Evolutionary conservation across 805 yeast species (phyloP).

Genomic region (Candida ascalaphidarum): DNA sequence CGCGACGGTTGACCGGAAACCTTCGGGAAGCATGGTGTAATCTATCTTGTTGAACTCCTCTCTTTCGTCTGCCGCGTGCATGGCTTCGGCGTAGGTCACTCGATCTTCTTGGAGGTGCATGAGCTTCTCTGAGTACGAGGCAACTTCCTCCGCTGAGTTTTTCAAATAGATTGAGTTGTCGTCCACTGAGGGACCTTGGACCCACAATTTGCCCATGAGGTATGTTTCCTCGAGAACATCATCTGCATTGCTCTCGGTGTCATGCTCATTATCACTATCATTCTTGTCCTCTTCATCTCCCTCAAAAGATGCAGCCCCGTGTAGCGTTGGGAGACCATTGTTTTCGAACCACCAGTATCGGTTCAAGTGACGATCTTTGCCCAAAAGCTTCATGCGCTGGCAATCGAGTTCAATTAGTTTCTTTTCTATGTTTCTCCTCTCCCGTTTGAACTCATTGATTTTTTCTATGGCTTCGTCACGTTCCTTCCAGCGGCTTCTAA

Average conservation of each 20-base stretch:
- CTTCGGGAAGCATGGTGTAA: too few relatives aligned
- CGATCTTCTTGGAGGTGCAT: too few relatives aligned
- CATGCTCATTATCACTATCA: constrained; percentile 15
- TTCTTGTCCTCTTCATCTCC: constrained; percentile 34
- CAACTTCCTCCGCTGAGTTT: constrained; percentile 1
- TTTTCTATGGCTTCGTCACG: constrained; percentile 32
- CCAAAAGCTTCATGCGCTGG: constrained; percentile 69
- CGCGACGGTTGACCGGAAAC: too few relatives aligned
- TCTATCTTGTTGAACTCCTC: too few relatives aligned
- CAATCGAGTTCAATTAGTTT: constrained; percentile 62
- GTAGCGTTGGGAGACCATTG: constrained; percentile 63
- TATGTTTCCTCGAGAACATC: constrained; percentile 48
- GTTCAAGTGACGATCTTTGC: constrained; percentile 77
- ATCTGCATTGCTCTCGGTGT: constrained; percentile 35
- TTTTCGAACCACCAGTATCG: constrained; percentile 94
- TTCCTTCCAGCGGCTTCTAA: constrained; percentile 34
- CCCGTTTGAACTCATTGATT: constrained; percentile 38
- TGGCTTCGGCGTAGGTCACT: too few relatives aligned
- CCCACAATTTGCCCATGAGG: constrained; percentile 79
- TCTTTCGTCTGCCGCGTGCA: too few relatives aligned
- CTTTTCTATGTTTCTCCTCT: constrained; percentile 48
- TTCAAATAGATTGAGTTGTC: constrained; percentile 27
- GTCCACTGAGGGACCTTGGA: constrained; percentile 73
- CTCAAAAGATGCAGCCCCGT: constrained; percentile 27
- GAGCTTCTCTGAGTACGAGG: too few relatives aligned